phyloP scores from a whole-genome alignment of 331 rosid genomes.

The Spiraea crenata region DNA sequence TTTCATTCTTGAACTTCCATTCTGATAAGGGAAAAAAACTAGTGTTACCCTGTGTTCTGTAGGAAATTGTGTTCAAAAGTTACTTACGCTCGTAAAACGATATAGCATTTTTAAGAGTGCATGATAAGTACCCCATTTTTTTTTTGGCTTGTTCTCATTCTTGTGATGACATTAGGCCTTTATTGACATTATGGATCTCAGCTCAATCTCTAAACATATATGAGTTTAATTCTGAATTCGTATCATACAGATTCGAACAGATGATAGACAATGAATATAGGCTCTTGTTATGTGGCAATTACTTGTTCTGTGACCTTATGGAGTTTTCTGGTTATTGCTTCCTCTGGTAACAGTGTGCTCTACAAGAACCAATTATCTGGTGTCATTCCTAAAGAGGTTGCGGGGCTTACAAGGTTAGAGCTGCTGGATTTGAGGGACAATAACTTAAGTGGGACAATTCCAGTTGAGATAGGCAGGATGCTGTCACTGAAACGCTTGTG shows the following conservation, averaged over 20 bases:
- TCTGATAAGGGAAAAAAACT: no score
- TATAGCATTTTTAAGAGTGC: not conserved
- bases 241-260: not conserved
- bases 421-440: conserved; percentile 79
- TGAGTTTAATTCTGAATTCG: not conserved
- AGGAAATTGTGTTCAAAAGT: no score
- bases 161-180: not conserved
- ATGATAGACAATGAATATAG: not conserved
- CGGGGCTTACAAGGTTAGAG: conserved; percentile 54
- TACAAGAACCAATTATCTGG: conserved; percentile 71
- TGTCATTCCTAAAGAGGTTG: conserved; percentile 73
- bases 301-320: not conserved
- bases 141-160: not conserved
- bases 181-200: not conserved
- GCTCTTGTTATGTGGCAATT: not conserved
- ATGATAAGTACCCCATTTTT: not conserved
- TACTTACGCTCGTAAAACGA: no score
- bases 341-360: conserved; percentile 50
- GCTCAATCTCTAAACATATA: not conserved
- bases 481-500: conserved; percentile 63
- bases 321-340: conserved; percentile 17
- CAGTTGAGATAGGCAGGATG: conserved; percentile 56
- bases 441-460: conserved; percentile 62
- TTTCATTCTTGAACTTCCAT: not conserved
- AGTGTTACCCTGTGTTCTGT: no score